Percentiles rank a stretch among this genome's conserved stretches.
These are phyloP conservation scores for Herpetospermum pedunculosum DNA, from an alignment of 306 rosid genomes.

Conservation along the genomic window DNA sequence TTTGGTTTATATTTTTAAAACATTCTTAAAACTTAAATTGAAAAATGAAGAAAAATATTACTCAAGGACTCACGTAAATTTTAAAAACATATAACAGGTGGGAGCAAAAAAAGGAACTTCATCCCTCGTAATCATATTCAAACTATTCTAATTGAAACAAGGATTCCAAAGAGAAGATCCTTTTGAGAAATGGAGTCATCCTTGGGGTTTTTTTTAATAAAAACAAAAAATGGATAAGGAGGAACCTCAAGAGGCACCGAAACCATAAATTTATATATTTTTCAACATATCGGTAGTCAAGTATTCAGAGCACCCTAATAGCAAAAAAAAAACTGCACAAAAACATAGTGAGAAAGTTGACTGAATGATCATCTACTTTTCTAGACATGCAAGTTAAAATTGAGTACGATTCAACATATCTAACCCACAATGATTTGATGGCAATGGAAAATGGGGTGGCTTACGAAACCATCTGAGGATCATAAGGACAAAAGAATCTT, in stretches of 20 bases:
- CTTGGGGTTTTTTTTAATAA: too few relatives aligned
- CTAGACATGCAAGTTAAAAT: neutral
- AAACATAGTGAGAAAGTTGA: neutral
- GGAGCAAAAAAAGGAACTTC: neutral
- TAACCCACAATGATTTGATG: neutral
- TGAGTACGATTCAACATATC: neutral
- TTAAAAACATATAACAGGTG: neutral
- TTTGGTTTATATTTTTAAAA: neutral
- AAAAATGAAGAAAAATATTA: neutral
- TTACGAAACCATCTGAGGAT: neutral
- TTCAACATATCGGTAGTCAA: neutral
- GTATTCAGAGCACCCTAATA: neutral
- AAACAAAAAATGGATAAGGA: neutral
- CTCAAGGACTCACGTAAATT: neutral
- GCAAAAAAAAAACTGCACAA: neutral
- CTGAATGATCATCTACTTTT: neutral
- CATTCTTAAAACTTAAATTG: neutral
- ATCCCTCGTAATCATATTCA: neutral
- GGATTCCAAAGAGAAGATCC: neutral
- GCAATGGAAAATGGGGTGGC: neutral
- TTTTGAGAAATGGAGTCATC: neutral
- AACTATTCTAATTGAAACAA: neutral
- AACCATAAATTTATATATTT: neutral
- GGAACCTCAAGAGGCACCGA: neutral
- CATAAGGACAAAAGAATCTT: neutral